phyloP scores from a whole-genome alignment of 2,329 filamentous ascomycete genomes.

The Epichloe bromicola region DNA sequence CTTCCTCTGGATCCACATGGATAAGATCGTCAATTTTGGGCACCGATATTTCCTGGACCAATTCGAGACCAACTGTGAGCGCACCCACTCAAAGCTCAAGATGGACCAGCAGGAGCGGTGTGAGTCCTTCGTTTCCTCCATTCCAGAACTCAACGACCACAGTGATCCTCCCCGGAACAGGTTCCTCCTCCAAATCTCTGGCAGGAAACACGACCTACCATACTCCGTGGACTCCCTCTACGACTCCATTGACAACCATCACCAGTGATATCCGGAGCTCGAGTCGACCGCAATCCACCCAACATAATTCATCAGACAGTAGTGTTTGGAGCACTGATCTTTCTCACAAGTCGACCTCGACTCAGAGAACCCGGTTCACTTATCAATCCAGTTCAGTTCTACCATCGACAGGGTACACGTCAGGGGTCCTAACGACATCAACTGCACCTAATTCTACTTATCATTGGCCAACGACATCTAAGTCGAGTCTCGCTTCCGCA shows the following conservation, averaged over 20 bases:
- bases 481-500: background rate
- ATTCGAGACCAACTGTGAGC: background rate
- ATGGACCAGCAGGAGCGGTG: background rate
- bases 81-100: background rate
- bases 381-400: slow-evolving; percentile 1
- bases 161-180: slow-evolving; percentile 11
- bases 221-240: background rate
- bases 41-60: background rate
- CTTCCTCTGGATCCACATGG: background rate
- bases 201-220: background rate
- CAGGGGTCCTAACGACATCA: background rate
- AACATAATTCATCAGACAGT: background rate
- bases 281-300: background rate
- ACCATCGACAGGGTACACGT: background rate
- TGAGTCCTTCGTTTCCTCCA: background rate
- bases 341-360: background rate
- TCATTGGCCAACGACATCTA: background rate
- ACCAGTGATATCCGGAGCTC: slow-evolving; percentile 1
- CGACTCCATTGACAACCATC: background rate
- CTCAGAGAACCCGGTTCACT: background rate
- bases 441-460: slow-evolving; percentile 1
- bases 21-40: slow-evolving; percentile 1
- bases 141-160: slow-evolving; percentile 3
- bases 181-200: background rate
- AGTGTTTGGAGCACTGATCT: background rate